Percentiles rank a stretch among this genome's conserved stretches.
Evolutionary conservation across 768 basidiomycete genomes (phyloP).

Genomic region (Naematelia aurantialba): DNA sequence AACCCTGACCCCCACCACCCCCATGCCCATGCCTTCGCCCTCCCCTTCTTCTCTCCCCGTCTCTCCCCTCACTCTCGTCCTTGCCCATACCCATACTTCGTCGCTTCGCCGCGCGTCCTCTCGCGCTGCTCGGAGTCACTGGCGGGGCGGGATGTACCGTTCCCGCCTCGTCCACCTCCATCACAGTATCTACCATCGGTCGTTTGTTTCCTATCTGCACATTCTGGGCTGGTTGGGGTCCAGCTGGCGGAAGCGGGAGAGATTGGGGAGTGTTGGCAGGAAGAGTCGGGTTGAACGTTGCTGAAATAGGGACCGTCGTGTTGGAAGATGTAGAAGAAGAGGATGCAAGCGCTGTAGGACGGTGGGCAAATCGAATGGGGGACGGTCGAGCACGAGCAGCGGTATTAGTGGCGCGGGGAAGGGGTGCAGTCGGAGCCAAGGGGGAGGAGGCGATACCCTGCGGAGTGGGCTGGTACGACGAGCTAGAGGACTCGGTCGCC

Average conservation of each 20-base stretch:
- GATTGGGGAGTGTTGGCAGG: neutral
- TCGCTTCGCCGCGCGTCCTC: slow-evolving; percentile 24
- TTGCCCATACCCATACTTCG: slow-evolving; percentile 22
- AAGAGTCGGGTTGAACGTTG: slow-evolving; percentile 2
- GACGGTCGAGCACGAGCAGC: neutral
- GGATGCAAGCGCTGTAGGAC: neutral
- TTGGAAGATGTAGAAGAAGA: slow-evolving; percentile 2
- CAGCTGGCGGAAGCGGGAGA: neutral
- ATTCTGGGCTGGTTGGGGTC: neutral
- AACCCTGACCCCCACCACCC: neutral
- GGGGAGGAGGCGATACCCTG: neutral
- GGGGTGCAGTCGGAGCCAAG: neutral
- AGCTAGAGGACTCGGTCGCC: neutral
- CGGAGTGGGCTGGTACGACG: neutral
- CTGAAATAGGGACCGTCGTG: slow-evolving; percentile 5
- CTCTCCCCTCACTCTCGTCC: slow-evolving; percentile 14
- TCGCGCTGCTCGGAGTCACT: neutral
- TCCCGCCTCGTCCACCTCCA: slow-evolving; percentile 4
- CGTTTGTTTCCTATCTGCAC: neutral
- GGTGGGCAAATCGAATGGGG: neutral
- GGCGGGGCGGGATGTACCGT: neutral
- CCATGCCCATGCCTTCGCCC: slow-evolving; percentile 12
- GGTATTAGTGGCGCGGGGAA: slow-evolving; percentile 1
- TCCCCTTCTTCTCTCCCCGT: slow-evolving; percentile 8
- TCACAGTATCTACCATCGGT: neutral